phyloP scores from a whole-genome alignment of 73 alveolate species.

The Urostyla sp. region DNA sequence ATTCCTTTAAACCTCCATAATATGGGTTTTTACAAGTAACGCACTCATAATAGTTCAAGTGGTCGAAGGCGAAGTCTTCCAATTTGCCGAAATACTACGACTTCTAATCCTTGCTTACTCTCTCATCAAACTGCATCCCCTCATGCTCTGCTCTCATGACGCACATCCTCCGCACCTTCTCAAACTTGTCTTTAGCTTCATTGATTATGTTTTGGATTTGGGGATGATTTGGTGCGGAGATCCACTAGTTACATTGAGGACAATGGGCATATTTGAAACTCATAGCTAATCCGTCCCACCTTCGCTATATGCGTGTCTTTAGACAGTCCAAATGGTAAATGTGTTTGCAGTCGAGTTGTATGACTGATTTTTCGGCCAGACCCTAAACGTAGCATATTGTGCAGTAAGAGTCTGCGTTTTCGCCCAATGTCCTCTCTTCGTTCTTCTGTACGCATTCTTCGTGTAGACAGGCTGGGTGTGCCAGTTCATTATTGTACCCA shows the following conservation, averaged over 20 bases:
- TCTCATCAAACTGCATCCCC: slow-evolving; percentile 91
- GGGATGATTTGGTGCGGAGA: slow-evolving; percentile 72
- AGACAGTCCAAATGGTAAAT: slow-evolving; percentile 78
- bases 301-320: slow-evolving; percentile 46
- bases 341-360: slow-evolving; percentile 80
- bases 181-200: slow-evolving; percentile 37
- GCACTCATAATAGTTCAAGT: slow-evolving; percentile 94
- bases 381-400: slow-evolving; percentile 72
- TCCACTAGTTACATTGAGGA: slow-evolving; percentile 75
- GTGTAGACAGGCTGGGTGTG: slow-evolving; percentile 56
- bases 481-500: slow-evolving; percentile 58
- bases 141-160: slow-evolving; percentile 90
- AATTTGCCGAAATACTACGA: slow-evolving; percentile 86
- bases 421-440: slow-evolving; percentile 54
- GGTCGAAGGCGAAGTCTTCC: slow-evolving; percentile 90
- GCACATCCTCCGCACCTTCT: slow-evolving; percentile 45
- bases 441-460: slow-evolving; percentile 52
- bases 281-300: slow-evolving; percentile 77
- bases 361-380: slow-evolving; percentile 68
- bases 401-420: slow-evolving; percentile 73
- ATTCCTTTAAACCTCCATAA: slow-evolving; percentile 96
- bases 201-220: slow-evolving; percentile 23
- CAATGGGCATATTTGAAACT: slow-evolving; percentile 66
- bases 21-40: slow-evolving; percentile 95
- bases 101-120: slow-evolving; percentile 83